Evolutionary conservation across 768 basidiomycete genomes (phyloP).

Genomic region (Leucosporidium scottii): DNA sequence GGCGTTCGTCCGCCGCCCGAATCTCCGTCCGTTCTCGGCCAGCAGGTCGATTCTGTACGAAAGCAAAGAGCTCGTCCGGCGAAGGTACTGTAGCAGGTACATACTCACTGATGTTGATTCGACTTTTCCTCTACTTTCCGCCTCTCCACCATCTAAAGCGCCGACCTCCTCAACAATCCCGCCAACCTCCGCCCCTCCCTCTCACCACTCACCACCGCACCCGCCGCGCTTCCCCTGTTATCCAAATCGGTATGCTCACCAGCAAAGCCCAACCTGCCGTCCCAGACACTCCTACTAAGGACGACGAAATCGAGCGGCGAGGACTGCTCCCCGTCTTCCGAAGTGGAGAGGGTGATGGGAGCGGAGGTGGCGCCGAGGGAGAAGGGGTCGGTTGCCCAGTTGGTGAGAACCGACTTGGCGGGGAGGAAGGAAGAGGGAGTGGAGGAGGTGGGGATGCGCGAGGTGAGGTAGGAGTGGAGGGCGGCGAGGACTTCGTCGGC

Average conservation of each 20-base stretch:
- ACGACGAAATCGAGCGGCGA: conserved; percentile 44
- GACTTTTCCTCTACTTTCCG: too few species aligned
- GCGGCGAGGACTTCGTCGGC: conserved; percentile 15
- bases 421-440: background rate
- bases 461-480: conserved; percentile 6
- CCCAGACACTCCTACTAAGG: conserved; percentile 41
- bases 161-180: conserved; percentile 33
- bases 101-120: too few species aligned
- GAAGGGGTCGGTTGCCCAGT: conserved; percentile 42
- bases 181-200: conserved; percentile 43
- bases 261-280: conserved; percentile 43
- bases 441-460: background rate
- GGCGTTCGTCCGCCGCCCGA: too few species aligned
- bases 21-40: too few species aligned
- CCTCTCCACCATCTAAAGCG: background rate
- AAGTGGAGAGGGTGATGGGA: conserved; percentile 35
- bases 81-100: too few species aligned
- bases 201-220: conserved; percentile 43
- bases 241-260: conserved; percentile 48
- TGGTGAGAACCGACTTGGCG: conserved; percentile 34
- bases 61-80: too few species aligned
- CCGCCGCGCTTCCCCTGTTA: conserved; percentile 39
- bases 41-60: too few species aligned
- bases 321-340: conserved; percentile 30
- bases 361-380: conserved; percentile 44